Evolutionary conservation across 331 rosid genomes (phyloP).

Genomic region (Malus hybrid): DNA sequence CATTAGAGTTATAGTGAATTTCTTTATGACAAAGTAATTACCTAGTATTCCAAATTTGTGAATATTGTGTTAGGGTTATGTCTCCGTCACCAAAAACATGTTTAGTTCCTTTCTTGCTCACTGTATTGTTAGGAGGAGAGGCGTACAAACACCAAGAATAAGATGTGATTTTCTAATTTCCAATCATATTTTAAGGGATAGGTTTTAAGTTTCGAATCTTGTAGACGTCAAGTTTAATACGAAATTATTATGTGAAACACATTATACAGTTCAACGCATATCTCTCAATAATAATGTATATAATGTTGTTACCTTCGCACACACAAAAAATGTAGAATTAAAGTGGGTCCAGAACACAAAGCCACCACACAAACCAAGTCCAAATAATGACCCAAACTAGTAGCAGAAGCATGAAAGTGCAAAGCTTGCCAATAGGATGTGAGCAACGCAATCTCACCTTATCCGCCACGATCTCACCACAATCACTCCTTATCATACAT

Average conservation of each 20-base stretch:
- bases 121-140: background rate
- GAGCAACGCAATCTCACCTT: conserved; percentile 70
- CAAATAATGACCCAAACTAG: background rate
- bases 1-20: background rate
- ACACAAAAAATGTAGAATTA: too few relatives aligned
- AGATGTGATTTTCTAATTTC: background rate
- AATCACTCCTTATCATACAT: conserved; percentile 13
- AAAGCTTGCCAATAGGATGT: conserved; percentile 57
- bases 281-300: too few relatives aligned
- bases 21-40: background rate
- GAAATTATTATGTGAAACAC: too few relatives aligned
- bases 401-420: background rate
- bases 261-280: too few relatives aligned
- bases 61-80: background rate
- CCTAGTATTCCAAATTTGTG: background rate
- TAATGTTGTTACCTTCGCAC: background rate
- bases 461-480: conserved; percentile 78
- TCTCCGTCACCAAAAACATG: background rate
- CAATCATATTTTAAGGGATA: too few relatives aligned
- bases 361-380: conserved; percentile 12
- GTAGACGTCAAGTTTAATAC: too few relatives aligned
- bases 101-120: background rate
- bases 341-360: conserved; percentile 21
- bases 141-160: background rate
- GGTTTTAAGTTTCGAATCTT: too few relatives aligned